Base-by-base conservation (phyloP, 495 filamentous ascomycete genomes). In the Pseudomonodictys pantanalensis region DNA sequence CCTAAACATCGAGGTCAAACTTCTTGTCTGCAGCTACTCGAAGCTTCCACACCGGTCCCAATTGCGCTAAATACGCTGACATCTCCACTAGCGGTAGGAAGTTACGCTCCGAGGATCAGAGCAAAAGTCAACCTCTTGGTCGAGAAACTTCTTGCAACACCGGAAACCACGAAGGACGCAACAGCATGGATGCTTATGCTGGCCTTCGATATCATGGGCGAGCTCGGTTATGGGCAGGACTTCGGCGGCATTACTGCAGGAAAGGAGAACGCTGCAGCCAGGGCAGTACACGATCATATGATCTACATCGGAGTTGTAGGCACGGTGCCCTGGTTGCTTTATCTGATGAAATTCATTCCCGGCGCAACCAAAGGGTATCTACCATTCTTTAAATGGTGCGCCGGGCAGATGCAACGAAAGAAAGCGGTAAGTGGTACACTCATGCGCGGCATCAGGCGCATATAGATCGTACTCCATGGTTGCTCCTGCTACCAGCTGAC, bases 201-300 rank as follows among this genome's bases (percentile, higher is more conserved):
- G 23, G 60, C 60, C 9, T 71, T 77, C 44, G 75, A 77, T 52
- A 61, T 72, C 26, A 73, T 75, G 59, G 73, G 69, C 15, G 64
- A 71, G 17, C 56, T 76, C 6, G 69, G 66, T 17, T 75, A 75
- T 56, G 67, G 70, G 3, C 65, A 76, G 35, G 52, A 69, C 25
- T 77, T 74, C 55, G 42, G 56, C 23, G 71, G 67, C 51, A 58
- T 76, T 0, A 42, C 57, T 10, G 47, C 26, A 5, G 67, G 67
- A 7, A 42, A 62, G 39, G 58, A 63, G 53, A 67, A 71, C 38
- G 32, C 26, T 18, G 60, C 66, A 1, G 52, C 69, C 3, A 32
- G 50, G 15, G 35, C 52, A 8, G 33, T 72, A 12, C 53, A 60
- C 25, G 48, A 62, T 18, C 53, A 57, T 49, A 66, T 72, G 60